Conservation (phyloP, 331 rosid species). For the Rhamnella rubrinervis region DNA sequence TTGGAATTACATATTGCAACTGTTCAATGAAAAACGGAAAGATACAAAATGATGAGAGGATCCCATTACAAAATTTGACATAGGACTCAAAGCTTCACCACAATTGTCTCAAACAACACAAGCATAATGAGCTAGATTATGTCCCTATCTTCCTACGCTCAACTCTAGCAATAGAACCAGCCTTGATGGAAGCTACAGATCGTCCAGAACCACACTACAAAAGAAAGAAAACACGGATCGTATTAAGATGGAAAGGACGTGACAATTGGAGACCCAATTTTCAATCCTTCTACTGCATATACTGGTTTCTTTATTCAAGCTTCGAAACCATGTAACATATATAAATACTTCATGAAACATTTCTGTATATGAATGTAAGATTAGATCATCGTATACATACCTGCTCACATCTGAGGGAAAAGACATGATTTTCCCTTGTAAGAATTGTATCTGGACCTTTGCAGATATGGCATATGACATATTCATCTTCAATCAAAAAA, state of each 20-base stretch:
- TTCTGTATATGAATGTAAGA: too few relatives aligned
- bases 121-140: not conserved
- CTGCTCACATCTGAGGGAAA: slow-evolving; percentile 92
- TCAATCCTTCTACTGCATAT: not conserved
- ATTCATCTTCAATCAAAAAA: slow-evolving; percentile 53
- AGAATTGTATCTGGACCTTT: slow-evolving; percentile 95
- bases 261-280: not conserved
- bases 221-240: not conserved
- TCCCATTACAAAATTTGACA: too few relatives aligned
- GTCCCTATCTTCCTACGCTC: not conserved
- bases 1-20: too few relatives aligned
- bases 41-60: too few relatives aligned
- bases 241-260: too few relatives aligned
- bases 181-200: slow-evolving; percentile 7
- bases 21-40: too few relatives aligned
- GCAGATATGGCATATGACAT: slow-evolving; percentile 79
- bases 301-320: not conserved
- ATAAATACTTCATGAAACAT: not conserved
- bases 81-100: too few relatives aligned
- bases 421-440: slow-evolving; percentile 79
- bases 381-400: slow-evolving; percentile 20
- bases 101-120: too few relatives aligned
- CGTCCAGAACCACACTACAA: slow-evolving; percentile 16
- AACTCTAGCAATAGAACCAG: not conserved
- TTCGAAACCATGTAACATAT: too few relatives aligned